Percentiles rank a stretch among this genome's conserved stretches.
Conservation (phyloP, 73 alveolate genomes). For the Tetrahymena elliotti region DNA sequence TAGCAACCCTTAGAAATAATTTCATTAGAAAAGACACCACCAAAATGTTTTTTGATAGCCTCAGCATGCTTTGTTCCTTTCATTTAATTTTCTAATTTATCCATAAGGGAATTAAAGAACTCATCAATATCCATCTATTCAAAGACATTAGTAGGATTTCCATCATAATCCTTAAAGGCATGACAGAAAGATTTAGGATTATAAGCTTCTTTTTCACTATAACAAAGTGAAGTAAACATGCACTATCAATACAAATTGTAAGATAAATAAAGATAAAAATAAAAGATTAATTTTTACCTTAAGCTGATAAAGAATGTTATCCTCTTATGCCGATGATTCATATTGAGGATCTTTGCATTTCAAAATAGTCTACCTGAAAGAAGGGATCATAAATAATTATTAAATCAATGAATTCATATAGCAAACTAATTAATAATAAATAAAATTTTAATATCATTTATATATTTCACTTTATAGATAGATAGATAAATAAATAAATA, state of each 20-base stretch:
- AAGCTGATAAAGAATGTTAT: constrained; percentile 16
- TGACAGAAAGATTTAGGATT: constrained; percentile 82
- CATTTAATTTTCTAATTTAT: constrained; percentile 62
- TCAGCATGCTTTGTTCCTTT: constrained; percentile 64
- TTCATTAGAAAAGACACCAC: constrained; percentile 61
- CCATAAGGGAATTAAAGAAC: constrained; percentile 61
- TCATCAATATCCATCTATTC: constrained; percentile 66
- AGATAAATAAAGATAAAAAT: background rate
- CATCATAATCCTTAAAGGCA: constrained; percentile 82
- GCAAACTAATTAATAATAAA: background rate
- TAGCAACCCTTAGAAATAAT: constrained; percentile 40
- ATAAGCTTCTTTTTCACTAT: constrained; percentile 66
- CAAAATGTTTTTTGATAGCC: constrained; percentile 64
- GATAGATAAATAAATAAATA: background rate
- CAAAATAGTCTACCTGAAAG: constrained; percentile 41
- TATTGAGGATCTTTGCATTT: constrained; percentile 2
- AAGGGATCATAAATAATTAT: constrained; percentile 19
- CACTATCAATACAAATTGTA: background rate
- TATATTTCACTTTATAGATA: no score
- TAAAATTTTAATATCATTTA: no score
- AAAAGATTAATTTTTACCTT: background rate
- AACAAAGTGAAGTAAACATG: constrained; percentile 24
- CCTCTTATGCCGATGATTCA: constrained; percentile 5
- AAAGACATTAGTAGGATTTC: constrained; percentile 63
- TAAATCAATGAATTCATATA: constrained; percentile 27